A percentile compares a stretch with the other conserved stretches of the same genome.
These are phyloP conservation scores for Cyberlindnera americana DNA, from an alignment of 805 yeast species.

Conservation along the genomic window DNA sequence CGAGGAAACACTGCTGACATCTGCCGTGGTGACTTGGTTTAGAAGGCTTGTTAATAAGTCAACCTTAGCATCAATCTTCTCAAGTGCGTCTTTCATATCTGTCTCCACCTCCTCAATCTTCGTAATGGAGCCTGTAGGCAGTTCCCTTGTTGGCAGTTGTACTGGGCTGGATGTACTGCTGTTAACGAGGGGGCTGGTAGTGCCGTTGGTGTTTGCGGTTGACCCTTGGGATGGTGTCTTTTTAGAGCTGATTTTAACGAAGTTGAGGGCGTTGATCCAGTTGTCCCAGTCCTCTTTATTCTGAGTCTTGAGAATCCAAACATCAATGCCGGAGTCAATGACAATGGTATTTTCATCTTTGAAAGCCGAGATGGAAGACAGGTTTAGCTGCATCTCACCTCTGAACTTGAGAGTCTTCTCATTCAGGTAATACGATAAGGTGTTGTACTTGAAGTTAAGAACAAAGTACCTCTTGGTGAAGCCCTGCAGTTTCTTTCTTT, in stretches of 20 bases:
- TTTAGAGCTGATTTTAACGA: slow-evolving; percentile 21
- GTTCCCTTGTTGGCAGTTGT: slow-evolving; percentile 3
- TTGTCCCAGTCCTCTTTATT: slow-evolving; percentile 62
- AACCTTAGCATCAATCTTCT: slow-evolving; percentile 6
- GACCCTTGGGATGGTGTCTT: slow-evolving; percentile 1
- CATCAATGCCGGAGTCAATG: slow-evolving; percentile 92
- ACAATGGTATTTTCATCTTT: slow-evolving; percentile 63
- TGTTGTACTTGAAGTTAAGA: slow-evolving; percentile 76
- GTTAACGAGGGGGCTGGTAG: slow-evolving; percentile 2
- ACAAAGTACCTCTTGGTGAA: slow-evolving; percentile 82
- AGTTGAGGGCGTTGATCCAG: slow-evolving; percentile 81
- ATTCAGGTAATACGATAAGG: slow-evolving; percentile 75
- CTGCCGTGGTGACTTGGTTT: not conserved
- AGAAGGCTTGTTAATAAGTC: slow-evolving; percentile 2
- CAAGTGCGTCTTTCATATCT: not conserved
- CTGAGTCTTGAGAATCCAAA: slow-evolving; percentile 80
- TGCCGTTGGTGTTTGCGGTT: slow-evolving; percentile 1
- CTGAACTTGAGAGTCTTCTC: slow-evolving; percentile 69
- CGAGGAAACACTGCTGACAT: not conserved
- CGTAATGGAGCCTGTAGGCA: not conserved
- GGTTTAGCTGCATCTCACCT: slow-evolving; percentile 86
- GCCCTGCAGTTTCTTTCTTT: slow-evolving; percentile 82
- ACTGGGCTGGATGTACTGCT: slow-evolving; percentile 7
- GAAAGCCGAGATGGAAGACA: slow-evolving; percentile 81
- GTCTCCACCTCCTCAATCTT: not conserved